phyloP scores from a whole-genome alignment of 2,329 filamentous ascomycete species.

The Ustulina deusta region DNA sequence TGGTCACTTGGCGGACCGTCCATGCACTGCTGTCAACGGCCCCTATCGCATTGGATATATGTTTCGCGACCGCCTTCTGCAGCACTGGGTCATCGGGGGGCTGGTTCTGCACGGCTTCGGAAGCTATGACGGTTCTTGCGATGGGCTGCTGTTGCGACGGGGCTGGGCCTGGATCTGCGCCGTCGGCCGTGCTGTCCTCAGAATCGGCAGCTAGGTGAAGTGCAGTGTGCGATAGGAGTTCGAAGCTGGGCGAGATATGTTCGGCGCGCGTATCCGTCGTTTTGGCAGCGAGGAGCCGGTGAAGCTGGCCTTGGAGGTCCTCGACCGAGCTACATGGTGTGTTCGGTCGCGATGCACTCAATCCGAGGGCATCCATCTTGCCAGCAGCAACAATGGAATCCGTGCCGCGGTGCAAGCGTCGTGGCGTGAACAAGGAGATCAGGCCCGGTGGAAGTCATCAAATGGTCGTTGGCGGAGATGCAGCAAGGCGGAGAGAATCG shows the following conservation, averaged over 20 bases:
- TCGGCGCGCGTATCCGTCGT: constrained; percentile 62
- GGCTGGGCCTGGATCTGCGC: constrained; percentile 42
- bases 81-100: constrained; percentile 60
- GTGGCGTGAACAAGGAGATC: background rate
- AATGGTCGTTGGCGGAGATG: constrained; percentile 10
- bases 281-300: constrained; percentile 56
- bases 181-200: constrained; percentile 54
- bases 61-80: constrained; percentile 63
- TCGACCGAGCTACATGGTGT: constrained; percentile 55
- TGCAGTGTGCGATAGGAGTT: constrained; percentile 59
- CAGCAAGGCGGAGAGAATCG: constrained; percentile 5
- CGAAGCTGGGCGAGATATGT: constrained; percentile 61
- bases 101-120: constrained; percentile 63
- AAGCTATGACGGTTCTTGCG: constrained; percentile 57
- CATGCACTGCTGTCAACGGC: constrained; percentile 63
- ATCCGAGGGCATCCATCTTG: constrained; percentile 49
- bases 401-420: background rate
- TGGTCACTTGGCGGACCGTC: constrained; percentile 59
- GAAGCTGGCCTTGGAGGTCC: constrained; percentile 62
- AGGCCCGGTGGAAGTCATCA: constrained; percentile 8
- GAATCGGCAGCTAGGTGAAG: constrained; percentile 57
- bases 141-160: constrained; percentile 47
- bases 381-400: background rate
- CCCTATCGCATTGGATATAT: constrained; percentile 60
- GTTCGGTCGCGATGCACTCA: constrained; percentile 50